phyloP scores from a whole-genome alignment of 2,329 filamentous ascomycete species.

The Xylariaceae sp. region DNA sequence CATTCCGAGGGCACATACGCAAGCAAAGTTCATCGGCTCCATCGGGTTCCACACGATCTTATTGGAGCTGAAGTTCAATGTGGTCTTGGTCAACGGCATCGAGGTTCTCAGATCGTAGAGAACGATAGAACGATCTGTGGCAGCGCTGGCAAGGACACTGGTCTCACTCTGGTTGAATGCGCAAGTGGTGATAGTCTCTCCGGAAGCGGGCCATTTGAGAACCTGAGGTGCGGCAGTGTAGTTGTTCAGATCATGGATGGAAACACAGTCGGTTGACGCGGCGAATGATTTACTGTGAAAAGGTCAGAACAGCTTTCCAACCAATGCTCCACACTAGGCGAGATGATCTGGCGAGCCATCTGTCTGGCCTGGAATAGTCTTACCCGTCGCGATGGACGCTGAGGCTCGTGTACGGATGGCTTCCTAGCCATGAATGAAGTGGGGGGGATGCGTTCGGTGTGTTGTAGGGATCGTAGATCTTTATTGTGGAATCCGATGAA shows the following conservation, averaged over 20 bases:
- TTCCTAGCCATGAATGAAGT: slow-evolving; percentile 78
- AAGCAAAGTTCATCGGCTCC: slow-evolving; percentile 90
- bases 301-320: background rate
- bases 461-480: slow-evolving; percentile 87
- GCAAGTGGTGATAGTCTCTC: slow-evolving; percentile 62
- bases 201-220: slow-evolving; percentile 79
- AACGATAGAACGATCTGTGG: slow-evolving; percentile 74
- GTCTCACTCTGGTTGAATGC: slow-evolving; percentile 86
- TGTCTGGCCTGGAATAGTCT: background rate
- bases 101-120: slow-evolving; percentile 88
- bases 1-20: background rate
- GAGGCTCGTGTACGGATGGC: slow-evolving; percentile 75
- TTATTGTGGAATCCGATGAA: slow-evolving; percentile 79
- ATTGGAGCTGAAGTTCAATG: slow-evolving; percentile 80
- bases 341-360: no score
- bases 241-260: slow-evolving; percentile 82
- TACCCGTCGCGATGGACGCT: slow-evolving; percentile 71
- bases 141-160: slow-evolving; percentile 79
- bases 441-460: slow-evolving; percentile 65
- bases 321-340: no score
- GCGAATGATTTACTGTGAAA: slow-evolving; percentile 64
- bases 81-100: slow-evolving; percentile 74
- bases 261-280: slow-evolving; percentile 67
- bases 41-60: slow-evolving; percentile 90
- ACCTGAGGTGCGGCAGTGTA: slow-evolving; percentile 78